phyloP scores from a whole-genome alignment of 257 asterid genomes.

The Solanum corneliomulleri region DNA sequence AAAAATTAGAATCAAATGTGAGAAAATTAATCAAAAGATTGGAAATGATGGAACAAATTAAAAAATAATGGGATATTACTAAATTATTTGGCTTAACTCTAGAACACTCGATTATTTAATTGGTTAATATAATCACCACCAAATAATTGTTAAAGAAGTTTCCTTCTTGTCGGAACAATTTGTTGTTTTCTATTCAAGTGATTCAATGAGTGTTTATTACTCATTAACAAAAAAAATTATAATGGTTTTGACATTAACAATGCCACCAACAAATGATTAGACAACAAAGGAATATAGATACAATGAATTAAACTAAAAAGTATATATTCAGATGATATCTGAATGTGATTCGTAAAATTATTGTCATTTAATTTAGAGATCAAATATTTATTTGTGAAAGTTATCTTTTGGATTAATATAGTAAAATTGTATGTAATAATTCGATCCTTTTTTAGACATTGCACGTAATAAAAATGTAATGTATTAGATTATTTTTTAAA shows the following conservation, averaged over 20 bases:
- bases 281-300: neutral
- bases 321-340: neutral
- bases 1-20: neutral
- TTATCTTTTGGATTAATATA: neutral
- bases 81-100: neutral
- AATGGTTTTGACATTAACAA: neutral
- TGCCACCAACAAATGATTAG: neutral
- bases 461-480: neutral
- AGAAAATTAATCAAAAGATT: neutral
- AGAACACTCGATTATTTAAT: neutral
- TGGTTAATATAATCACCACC: neutral
- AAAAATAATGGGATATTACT: neutral
- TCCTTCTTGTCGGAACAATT: neutral
- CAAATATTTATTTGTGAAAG: accelerated
- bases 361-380: neutral
- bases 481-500: neutral
- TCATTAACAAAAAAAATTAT: neutral
- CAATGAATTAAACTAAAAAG: neutral
- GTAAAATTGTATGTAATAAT: neutral
- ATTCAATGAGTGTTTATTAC: neutral
- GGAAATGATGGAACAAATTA: neutral
- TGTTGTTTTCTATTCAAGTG: neutral
- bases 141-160: neutral
- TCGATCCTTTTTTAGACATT: neutral
- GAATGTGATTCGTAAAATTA: accelerated